Base-by-base conservation (phyloP, 1,284 basidiomycete species). In the Rhodofomes roseus region DNA sequence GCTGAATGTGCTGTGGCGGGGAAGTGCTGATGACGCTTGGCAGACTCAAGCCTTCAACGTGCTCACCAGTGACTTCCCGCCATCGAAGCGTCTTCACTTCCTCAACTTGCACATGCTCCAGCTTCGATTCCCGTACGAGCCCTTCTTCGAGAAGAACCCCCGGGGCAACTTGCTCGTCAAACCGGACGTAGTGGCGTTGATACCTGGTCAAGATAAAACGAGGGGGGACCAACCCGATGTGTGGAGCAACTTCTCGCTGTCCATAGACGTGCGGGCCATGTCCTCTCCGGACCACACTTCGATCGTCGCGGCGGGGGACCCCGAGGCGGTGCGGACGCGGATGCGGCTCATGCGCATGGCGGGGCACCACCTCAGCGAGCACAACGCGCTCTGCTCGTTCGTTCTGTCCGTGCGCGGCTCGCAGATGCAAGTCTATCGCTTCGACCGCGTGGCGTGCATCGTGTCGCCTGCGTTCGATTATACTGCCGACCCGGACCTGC, bases 361-460 rank as follows among this genome's bases (percentile, higher is more conserved):
- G 1, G 53, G 40, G 54, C 54, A 29, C 40, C 43, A 44, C 8
- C 23, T 50, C 18, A 46, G 44, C 23, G 56, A 57, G 2, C 62
- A 63, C 27, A 43, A 46, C 2, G 23, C 55, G 40, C 54, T 63
- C 20, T 48, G 51, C 25, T 54, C 50, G 7, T 62, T 63, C 39
- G 46, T 62, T 25, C 16, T 65, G 23, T 60, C 62, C 4, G 31
- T 66, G 14, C 62, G 62, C 40, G 65, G 63, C 16, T 36, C 60
- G 5, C 20, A 40, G 7, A 41, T 57, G 2, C 65, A 59, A 11
- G 59, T 66, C 29, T 57, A 43, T 20, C 60, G 65, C n/a, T 66
- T 62, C 39, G 63, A 66, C 52, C 62, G 59, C 31, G 18, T 62
- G 1, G 56, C 57, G 39, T 59, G 55, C 1, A 48, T 66, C 18